Evolutionary conservation across 2,329 filamentous ascomycete species (phyloP).

Genomic region (Bipolaris cookei): DNA sequence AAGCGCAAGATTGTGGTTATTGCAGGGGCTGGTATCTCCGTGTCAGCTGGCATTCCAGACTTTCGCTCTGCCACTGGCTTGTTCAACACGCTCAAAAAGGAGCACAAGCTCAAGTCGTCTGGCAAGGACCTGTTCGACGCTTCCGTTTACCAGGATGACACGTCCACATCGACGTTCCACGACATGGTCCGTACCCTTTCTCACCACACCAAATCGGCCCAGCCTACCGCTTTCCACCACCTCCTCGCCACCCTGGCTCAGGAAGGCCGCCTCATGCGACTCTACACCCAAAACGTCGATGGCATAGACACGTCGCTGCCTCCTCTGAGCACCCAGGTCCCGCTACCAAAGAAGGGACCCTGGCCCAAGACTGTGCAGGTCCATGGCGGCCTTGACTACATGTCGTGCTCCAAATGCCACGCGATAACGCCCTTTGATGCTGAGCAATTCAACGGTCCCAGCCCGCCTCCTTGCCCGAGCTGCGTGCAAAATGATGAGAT

Average conservation of each 20-base stretch:
- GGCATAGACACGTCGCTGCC: conserved; percentile 85
- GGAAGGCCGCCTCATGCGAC: conserved; percentile 82
- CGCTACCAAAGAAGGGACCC: conserved; percentile 80
- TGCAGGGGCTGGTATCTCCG: conserved; percentile 94
- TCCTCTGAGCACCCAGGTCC: conserved; percentile 80
- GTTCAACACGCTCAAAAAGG: conserved; percentile 81
- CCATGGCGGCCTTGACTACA: conserved; percentile 91
- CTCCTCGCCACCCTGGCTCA: conserved; percentile 87
- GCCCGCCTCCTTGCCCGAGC: conserved; percentile 77
- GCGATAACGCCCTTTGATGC: conserved; percentile 77
- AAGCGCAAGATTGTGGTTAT: conserved; percentile 98
- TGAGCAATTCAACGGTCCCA: conserved; percentile 80
- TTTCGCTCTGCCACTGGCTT: conserved; percentile 91
- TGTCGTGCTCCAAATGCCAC: conserved; percentile 95
- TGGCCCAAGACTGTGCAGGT: conserved; percentile 95
- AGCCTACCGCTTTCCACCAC: conserved; percentile 90
- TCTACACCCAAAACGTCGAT: conserved; percentile 98
- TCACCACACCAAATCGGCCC: conserved; percentile 74
- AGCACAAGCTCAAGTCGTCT: conserved; percentile 90
- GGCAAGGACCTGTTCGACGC: conserved; percentile 97
- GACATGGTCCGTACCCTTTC: conserved; percentile 93
- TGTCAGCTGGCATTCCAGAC: conserved; percentile 94
- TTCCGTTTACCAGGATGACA: conserved; percentile 92
- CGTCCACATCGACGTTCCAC: conserved; percentile 88
- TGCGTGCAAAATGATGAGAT: conserved; percentile 79